phyloP scores from a whole-genome alignment of 2,329 filamentous ascomycete species.

The Annulohypoxylon truncatum region DNA sequence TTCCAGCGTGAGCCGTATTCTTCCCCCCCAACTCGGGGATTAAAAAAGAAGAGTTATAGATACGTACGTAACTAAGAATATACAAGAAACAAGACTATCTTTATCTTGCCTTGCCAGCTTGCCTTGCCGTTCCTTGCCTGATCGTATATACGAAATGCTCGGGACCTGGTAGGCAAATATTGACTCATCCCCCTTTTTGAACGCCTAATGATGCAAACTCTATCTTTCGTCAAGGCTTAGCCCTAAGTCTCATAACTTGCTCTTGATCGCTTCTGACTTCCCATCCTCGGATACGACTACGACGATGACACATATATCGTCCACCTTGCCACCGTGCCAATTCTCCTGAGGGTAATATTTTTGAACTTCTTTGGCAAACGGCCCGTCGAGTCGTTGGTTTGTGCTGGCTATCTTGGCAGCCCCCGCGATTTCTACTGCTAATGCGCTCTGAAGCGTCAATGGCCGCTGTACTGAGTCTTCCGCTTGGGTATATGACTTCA shows the following conservation, averaged over 20 bases:
- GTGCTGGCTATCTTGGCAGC: slow-evolving; percentile 88
- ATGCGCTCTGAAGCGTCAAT: slow-evolving; percentile 76
- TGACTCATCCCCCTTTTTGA: slow-evolving; percentile 30
- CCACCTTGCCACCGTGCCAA: slow-evolving; percentile 92
- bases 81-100: slow-evolving; percentile 17
- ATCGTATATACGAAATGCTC: slow-evolving; percentile 15
- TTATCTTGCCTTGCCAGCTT: not conserved
- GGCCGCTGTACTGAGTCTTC: slow-evolving; percentile 43
- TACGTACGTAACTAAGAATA: slow-evolving; percentile 21
- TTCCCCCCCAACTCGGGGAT: not conserved
- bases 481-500: slow-evolving; percentile 63
- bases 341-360: slow-evolving; percentile 86
- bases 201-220: slow-evolving; percentile 44
- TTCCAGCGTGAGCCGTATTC: slow-evolving; percentile 21
- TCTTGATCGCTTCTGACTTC: slow-evolving; percentile 40
- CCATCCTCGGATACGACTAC: slow-evolving; percentile 77
- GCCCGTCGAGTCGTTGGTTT: slow-evolving; percentile 84
- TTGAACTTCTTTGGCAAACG: slow-evolving; percentile 95
- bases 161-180: not conserved
- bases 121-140: not conserved
- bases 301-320: slow-evolving; percentile 92
- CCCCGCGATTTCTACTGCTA: slow-evolving; percentile 82
- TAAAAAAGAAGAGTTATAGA: slow-evolving; percentile 15
- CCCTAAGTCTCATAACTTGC: slow-evolving; percentile 43
- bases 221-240: slow-evolving; percentile 11